phyloP scores from a whole-genome alignment of 208 protist genomes.

The Acanthamoeba healyi region DNA sequence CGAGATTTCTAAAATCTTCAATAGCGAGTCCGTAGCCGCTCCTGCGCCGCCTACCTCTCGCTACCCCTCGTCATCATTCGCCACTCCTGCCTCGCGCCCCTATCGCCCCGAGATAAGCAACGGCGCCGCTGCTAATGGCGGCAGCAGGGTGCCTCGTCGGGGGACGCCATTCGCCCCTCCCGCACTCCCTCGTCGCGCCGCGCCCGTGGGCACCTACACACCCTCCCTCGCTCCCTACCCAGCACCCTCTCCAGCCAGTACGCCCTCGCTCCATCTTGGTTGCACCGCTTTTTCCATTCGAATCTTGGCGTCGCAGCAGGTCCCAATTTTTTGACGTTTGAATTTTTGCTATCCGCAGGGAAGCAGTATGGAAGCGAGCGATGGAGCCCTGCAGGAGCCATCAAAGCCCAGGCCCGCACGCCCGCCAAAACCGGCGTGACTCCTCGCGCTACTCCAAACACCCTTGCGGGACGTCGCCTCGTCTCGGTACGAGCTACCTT shows the following conservation, averaged over 20 bases:
- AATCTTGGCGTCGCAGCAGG: not conserved
- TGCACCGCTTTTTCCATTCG: not conserved
- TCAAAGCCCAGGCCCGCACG: not conserved
- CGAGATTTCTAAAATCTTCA: not conserved
- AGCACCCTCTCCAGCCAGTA: not conserved
- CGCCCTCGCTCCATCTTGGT: not conserved
- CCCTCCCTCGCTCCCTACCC: not conserved
- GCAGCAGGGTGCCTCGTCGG: not conserved
- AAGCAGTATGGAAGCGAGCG: not conserved
- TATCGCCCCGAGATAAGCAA: not conserved
- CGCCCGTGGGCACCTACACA: conserved; percentile 21
- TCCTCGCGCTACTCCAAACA: not conserved
- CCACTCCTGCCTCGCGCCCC: not conserved
- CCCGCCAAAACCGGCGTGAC: not conserved
- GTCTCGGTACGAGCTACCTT: not conserved
- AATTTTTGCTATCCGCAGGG: not conserved
- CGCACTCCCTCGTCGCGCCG: not conserved
- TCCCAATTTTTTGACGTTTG: not conserved
- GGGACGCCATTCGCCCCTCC: not conserved
- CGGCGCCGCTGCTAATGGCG: not conserved
- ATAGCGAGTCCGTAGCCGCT: not conserved
- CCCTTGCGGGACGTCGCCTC: not conserved
- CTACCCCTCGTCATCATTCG: not conserved
- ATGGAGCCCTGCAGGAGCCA: not conserved
- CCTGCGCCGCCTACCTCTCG: not conserved